These are phyloP conservation scores for Mortierella sp. DNA, from an alignment of 371 early-diverging fungal species.

Conservation along the genomic window DNA sequence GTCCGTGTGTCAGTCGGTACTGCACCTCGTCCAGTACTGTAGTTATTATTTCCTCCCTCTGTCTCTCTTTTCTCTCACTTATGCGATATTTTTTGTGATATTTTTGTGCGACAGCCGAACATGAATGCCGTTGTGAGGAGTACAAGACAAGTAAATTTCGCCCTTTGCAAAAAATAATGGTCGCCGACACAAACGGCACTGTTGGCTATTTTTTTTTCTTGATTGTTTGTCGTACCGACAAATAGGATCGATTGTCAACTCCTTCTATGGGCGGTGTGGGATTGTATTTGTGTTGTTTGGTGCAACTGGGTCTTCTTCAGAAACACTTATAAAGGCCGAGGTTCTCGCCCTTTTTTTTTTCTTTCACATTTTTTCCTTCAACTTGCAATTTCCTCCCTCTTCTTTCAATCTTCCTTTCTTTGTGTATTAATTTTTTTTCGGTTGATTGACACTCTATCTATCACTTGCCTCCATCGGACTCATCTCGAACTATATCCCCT, in stretches of 20 bases:
- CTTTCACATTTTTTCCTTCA: neutral
- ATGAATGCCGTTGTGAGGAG: constrained; percentile 2
- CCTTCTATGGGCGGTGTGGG: no score
- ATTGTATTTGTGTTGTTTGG: no score
- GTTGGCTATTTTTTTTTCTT: neutral
- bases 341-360: neutral
- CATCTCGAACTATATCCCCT: neutral
- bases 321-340: neutral
- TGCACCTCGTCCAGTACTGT: neutral
- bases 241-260: neutral
- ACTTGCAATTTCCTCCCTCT: neutral
- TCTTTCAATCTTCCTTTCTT: neutral
- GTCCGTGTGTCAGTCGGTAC: neutral
- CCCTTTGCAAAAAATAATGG: constrained; percentile 3
- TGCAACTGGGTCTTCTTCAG: neutral
- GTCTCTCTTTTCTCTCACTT: neutral
- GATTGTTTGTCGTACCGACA: neutral
- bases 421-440: neutral
- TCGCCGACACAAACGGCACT: neutral
- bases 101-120: neutral
- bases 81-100: neutral
- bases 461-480: neutral
- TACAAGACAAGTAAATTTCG: neutral
- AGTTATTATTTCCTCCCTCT: neutral
- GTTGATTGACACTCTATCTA: constrained; percentile 1